Conservation (phyloP, 495 filamentous ascomycete species). For the Thozetella sp. region DNA sequence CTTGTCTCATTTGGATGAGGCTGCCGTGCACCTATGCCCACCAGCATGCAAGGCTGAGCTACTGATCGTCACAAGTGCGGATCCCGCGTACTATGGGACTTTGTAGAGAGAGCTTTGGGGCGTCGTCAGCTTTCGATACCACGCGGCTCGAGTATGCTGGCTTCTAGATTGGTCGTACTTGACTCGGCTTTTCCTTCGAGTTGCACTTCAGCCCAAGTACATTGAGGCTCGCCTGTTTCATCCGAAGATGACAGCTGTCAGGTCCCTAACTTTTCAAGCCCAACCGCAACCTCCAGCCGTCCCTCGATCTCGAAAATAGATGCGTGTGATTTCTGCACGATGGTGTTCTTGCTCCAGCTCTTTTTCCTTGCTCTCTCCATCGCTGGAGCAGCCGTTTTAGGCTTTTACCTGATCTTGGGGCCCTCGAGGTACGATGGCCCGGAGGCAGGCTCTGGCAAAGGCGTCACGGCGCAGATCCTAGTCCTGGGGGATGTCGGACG, state of each 20-base stretch:
- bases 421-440: slow-evolving; percentile 21
- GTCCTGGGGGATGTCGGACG: slow-evolving; percentile 97
- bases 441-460: slow-evolving; percentile 16
- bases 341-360: background rate
- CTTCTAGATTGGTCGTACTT: no score
- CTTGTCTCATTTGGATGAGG: no score
- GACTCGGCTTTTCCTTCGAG: no score
- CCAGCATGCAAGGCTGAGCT: no score
- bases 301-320: background rate
- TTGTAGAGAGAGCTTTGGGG: no score
- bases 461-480: slow-evolving; percentile 72
- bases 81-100: no score
- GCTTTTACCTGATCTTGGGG: slow-evolving; percentile 6
- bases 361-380: background rate
- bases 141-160: no score
- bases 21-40: no score
- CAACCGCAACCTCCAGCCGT: background rate
- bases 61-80: no score
- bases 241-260: slow-evolving; percentile 1
- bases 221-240: no score
- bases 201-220: no score
- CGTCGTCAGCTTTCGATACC: no score
- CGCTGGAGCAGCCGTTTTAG: background rate
- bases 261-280: background rate
- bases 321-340: background rate